phyloP scores from a whole-genome alignment of 2,329 filamentous ascomycete species.

The Zalaria sp. region DNA sequence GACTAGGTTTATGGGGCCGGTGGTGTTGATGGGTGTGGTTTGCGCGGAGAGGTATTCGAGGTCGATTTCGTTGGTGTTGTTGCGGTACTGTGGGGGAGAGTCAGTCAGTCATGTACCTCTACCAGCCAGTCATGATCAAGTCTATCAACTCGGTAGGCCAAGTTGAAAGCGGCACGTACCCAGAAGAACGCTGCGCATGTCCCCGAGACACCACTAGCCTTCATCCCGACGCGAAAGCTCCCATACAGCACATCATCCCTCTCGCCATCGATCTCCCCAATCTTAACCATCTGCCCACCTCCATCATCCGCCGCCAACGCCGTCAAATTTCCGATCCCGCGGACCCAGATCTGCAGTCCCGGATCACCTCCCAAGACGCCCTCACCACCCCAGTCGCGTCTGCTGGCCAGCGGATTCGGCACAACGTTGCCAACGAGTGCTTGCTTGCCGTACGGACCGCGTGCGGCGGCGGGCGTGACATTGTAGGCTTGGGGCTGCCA shows the following conservation, averaged over 20 bases:
- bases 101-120: too few species aligned
- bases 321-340: conserved; percentile 14
- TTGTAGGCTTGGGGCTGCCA: conserved; percentile 59
- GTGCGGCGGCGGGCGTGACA: conserved; percentile 40
- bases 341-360: conserved; percentile 45
- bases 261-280: conserved; percentile 49
- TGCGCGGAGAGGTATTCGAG: conserved; percentile 63
- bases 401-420: conserved; percentile 33
- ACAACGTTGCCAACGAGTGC: conserved; percentile 45
- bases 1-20: conserved; percentile 57
- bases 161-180: too few species aligned
- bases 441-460: conserved; percentile 52
- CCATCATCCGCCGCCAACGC: conserved; percentile 12
- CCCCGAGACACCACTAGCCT: conserved; percentile 43
- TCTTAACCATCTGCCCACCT: conserved; percentile 36
- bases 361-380: conserved; percentile 30
- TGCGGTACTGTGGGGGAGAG: conserved; percentile 45
- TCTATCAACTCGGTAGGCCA: too few species aligned
- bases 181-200: conserved; percentile 74
- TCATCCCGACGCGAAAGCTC: conserved; percentile 54
- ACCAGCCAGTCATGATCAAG: too few species aligned
- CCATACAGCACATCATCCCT: conserved; percentile 54
- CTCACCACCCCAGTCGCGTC: conserved; percentile 29
- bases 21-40: conserved; percentile 15
- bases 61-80: conserved; percentile 69